Percentiles rank a stretch among this genome's conserved stretches.
Evolutionary conservation across 2,329 filamentous ascomycete species (phyloP).

Genomic region (Plectosphaerella cucumerina): DNA sequence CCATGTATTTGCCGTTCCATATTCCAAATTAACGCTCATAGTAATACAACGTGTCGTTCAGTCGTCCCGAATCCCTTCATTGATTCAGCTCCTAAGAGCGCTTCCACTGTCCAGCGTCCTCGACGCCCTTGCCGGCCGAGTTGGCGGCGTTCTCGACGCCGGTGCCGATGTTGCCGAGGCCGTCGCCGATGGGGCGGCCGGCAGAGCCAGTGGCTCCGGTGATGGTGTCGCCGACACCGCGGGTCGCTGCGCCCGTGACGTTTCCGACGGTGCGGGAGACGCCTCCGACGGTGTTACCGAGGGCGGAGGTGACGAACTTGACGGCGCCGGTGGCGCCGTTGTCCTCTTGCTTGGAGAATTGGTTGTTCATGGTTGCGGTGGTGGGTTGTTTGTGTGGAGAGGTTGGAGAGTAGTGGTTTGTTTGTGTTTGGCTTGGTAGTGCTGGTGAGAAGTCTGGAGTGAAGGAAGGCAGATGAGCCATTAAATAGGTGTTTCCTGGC

Average conservation of each 20-base stretch:
- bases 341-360: conserved; percentile 6
- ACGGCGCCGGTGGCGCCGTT: conserved; percentile 25
- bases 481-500: too few relatives aligned
- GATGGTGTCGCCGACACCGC: conserved; percentile 53
- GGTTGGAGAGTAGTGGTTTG: background rate
- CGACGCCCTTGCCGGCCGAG: conserved; percentile 47
- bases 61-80: background rate
- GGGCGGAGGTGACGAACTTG: conserved; percentile 33
- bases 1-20: too few relatives aligned
- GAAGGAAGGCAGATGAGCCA: background rate
- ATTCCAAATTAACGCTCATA: background rate
- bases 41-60: background rate
- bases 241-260: conserved; percentile 46
- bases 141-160: conserved; percentile 48
- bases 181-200: conserved; percentile 52
- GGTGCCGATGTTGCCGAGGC: conserved; percentile 45
- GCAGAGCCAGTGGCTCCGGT: conserved; percentile 48
- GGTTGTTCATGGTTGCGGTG: background rate
- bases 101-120: conserved; percentile 57
- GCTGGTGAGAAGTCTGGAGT: background rate
- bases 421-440: background rate
- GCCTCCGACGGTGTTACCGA: conserved; percentile 37
- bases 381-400: background rate
- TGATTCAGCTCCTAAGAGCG: conserved; percentile 16
- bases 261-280: conserved; percentile 34